Evolutionary conservation across 495 filamentous ascomycete genomes (phyloP).

Genomic region (Copromyces sp.): DNA sequence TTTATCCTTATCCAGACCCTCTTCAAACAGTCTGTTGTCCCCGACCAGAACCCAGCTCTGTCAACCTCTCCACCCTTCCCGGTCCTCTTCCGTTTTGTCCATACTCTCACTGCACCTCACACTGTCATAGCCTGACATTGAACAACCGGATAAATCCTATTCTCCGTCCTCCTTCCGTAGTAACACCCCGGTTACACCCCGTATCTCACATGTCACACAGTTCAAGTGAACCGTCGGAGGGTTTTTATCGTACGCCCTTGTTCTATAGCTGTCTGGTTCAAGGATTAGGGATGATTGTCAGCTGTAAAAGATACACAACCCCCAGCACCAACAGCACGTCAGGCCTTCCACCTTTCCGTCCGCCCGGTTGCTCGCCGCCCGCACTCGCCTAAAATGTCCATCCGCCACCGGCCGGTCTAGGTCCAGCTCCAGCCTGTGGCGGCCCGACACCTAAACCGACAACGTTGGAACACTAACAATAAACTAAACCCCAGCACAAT

Average conservation of each 20-base stretch:
- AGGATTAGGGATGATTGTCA: background rate
- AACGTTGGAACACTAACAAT: background rate
- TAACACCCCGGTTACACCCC: background rate
- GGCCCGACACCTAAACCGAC: background rate
- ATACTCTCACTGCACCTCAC: background rate
- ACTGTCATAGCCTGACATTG: background rate
- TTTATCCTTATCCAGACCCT: background rate
- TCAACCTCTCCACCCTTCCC: background rate
- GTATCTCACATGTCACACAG: background rate
- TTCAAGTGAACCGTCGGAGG: background rate
- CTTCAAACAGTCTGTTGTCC: background rate
- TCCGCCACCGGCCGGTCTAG: background rate
- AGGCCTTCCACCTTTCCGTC: background rate
- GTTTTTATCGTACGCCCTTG: background rate
- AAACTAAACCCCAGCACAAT: background rate
- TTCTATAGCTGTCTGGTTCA: background rate
- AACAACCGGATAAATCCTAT: background rate
- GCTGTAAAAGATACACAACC: background rate
- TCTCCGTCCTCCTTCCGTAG: background rate
- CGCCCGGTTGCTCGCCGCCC: background rate
- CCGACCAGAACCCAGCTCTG: background rate
- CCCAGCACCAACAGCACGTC: background rate
- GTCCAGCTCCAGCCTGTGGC: background rate
- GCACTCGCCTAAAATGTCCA: background rate
- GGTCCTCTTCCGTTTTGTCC: background rate